Evolutionary conservation across 257 asterid species (phyloP).

Genomic region (Scutellaria minor): DNA sequence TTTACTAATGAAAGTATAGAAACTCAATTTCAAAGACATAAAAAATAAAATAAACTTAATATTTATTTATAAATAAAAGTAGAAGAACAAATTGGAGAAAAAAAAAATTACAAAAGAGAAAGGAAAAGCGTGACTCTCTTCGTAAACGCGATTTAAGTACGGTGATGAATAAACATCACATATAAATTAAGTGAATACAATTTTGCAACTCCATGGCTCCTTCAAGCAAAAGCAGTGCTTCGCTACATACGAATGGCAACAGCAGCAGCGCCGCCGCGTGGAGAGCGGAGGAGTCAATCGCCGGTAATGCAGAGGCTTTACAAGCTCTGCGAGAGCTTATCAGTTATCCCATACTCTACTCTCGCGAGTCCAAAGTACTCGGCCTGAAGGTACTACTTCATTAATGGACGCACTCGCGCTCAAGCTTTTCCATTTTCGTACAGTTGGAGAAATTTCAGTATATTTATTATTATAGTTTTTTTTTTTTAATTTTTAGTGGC

Average conservation of each 20-base stretch:
- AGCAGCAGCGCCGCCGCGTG: constrained; percentile 44
- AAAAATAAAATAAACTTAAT: too few relatives aligned
- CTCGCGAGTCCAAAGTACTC: constrained; percentile 65
- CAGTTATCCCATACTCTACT: constrained; percentile 63
- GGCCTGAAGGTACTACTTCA: constrained; percentile 63
- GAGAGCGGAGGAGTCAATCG: constrained; percentile 75
- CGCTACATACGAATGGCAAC: constrained; percentile 38
- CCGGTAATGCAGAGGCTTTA: constrained; percentile 75
- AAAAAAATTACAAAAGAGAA: too few relatives aligned
- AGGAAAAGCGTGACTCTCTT: too few relatives aligned
- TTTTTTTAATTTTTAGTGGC: constrained; percentile 59
- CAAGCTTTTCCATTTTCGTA: background rate
- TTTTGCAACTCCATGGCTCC: constrained; percentile 24
- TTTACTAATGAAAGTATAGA: too few relatives aligned
- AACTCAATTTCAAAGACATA: too few relatives aligned
- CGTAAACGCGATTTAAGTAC: too few relatives aligned
- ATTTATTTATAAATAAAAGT: too few relatives aligned
- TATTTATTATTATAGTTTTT: background rate
- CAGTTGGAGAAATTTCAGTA: background rate
- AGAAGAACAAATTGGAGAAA: too few relatives aligned
- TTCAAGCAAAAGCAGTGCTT: constrained; percentile 27
- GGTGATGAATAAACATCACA: background rate
- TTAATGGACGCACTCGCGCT: background rate
- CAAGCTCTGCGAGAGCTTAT: constrained; percentile 77
- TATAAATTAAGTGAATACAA: background rate